Evolutionary conservation across 352 stramenopile genomes (phyloP).

Genomic region (Pythium vanterpoolii): DNA sequence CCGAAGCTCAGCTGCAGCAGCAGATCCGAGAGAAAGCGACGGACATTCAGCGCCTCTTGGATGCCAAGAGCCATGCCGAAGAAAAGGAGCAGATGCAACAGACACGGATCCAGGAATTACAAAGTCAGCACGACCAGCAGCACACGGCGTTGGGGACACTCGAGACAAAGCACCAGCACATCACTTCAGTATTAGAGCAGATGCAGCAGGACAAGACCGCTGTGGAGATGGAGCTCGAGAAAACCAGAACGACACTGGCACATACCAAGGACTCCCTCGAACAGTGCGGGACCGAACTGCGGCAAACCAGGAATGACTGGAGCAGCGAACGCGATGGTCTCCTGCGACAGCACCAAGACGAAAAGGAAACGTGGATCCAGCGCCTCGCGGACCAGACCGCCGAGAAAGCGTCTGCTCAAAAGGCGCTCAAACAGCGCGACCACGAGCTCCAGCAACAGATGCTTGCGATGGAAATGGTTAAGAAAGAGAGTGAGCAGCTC

Average conservation of each 20-base stretch:
- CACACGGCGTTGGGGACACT: conserved; percentile 25
- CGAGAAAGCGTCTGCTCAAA: conserved; percentile 50
- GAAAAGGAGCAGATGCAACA: conserved; percentile 49
- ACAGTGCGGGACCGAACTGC: conserved; percentile 31
- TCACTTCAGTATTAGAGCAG: conserved; percentile 31
- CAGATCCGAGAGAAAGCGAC: conserved; percentile 43
- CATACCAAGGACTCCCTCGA: conserved; percentile 38
- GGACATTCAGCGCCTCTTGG: conserved; percentile 41
- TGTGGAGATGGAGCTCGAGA: conserved; percentile 53
- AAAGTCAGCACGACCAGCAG: conserved; percentile 37
- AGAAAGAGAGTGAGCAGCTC: conserved; percentile 45
- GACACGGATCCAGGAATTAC: conserved; percentile 39
- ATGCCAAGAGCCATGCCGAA: conserved; percentile 45
- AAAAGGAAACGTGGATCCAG: conserved; percentile 66
- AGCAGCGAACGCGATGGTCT: conserved; percentile 33
- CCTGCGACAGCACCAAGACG: conserved; percentile 32
- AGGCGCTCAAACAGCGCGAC: conserved; percentile 42
- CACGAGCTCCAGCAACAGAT: conserved; percentile 35
- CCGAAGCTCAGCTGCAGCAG: conserved; percentile 43
- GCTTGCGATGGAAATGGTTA: conserved; percentile 38
- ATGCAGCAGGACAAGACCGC: conserved; percentile 25
- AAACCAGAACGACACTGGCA: conserved; percentile 42
- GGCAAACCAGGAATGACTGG: conserved; percentile 35
- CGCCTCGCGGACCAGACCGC: conserved; percentile 57
- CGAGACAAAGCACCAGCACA: conserved; percentile 31